Base-by-base conservation (phyloP, 495 filamentous ascomycete species). In the Xylaria venustula region DNA sequence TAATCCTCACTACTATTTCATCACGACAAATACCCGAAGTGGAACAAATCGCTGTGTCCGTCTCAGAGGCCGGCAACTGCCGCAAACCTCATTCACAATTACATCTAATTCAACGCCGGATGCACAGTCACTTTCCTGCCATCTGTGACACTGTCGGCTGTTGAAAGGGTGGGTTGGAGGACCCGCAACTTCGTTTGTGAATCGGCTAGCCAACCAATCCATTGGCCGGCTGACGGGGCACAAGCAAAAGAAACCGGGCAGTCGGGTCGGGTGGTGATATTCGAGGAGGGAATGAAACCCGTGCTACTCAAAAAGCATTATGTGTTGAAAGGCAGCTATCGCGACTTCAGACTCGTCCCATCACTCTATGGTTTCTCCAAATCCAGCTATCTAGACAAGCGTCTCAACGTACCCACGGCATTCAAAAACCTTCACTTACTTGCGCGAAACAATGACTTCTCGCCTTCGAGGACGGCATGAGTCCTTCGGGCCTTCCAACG, bases 381-480 rank as follows among this genome's bases (percentile, higher is more conserved):
- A 48, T 23, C 54, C 28, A 22, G 45, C 54, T 30, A 28, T 52
- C 25, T 23, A 25, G 50, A 65, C 54, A 60, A 63, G 62, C 63
- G 57, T 67, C 59, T 57, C 28, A 23, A 54, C n/a, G 7, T 58
- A 57, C 36, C 46, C 23, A 28, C 52, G n/a, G 25, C 54, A 48
- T 19, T 34, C 22, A 46, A 19, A 23, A 49, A 5, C 56, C 44
- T 52, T 50, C 25, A 17, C 42, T 34, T 36, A n/a, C 17, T 23
- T 53, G 34, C 42, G 60, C 30, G 58, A 66, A 67, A 66, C 57
- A n/a, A 78, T 76, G 74, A 68, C 71, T 65, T 76, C 71, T 46
- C 64, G 64, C 34, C 64, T 69, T 62, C 66, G 67, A 15, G 69
- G 64, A 20, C 40, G 62, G 23, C 64, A 66, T 57, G 25, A 30